Base-by-base conservation (phyloP, 2,329 filamentous ascomycete species). In the Paecilomyces sp. region DNA sequence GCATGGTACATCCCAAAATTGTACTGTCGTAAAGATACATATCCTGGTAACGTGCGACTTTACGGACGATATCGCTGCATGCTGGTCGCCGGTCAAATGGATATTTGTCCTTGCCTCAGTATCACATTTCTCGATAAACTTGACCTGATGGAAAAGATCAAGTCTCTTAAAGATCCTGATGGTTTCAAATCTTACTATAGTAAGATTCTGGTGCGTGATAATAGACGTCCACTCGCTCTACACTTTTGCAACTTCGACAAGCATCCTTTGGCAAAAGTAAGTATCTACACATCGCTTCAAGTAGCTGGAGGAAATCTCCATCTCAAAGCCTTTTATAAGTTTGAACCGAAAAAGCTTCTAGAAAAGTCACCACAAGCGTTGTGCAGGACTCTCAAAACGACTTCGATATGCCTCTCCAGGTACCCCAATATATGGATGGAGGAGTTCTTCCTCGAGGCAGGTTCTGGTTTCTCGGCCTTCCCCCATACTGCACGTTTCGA, bases 71-170 rank as follows among this genome's bases (percentile, higher is more conserved):
- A 41, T 41, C 9, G 34, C 6, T 41, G 34, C 34, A 41, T 41
- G 34, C 34, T 41, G 34, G 34, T 41, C 34, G 34, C 15, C n/a
- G 36, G 36, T n/a, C 15, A 47, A n/a, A 8, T 47, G 15, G 36
- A 47, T 47, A 47, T 47, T 47, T 47, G 36, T 47, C 36, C 36
- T 47, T 47, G 36, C 15, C 36, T 47, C 6, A 47, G 15, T 47
- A 47, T 47, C 13, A n/a, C 36, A 47, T 72, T 69, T 54, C 58
- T 5, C 6, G 15, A 47, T 18, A 47, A 47, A 15, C 15, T 47
- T n/a, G 3, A n/a, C 13, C 6, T 47, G 15, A 47, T 47, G 36
- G 15, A 47, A n/a, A n/a, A n/a, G 7, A n/a, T 47, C 36, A 18
- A 8, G 7, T 47, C 15, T 18, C 6, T 47, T 18, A 5, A 47